phyloP scores from a whole-genome alignment of 148 eudicot species.

The Mesembryanthemum crystallinum region DNA sequence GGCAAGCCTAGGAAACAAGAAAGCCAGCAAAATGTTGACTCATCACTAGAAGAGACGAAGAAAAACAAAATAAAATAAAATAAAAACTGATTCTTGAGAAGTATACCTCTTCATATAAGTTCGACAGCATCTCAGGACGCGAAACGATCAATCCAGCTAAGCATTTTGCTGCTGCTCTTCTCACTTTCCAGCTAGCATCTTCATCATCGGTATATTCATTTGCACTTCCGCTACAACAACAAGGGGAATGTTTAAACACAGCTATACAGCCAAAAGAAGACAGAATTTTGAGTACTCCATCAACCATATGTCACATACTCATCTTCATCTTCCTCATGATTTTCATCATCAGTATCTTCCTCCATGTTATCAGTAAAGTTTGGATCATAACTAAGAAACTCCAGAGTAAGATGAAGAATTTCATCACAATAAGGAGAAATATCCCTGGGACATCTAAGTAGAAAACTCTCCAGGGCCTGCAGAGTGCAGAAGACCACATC shows the following conservation, averaged over 20 bases:
- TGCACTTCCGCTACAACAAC: constrained; percentile 80
- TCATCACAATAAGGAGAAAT: constrained; percentile 67
- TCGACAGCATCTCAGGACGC: constrained; percentile 92
- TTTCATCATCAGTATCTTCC: constrained; percentile 84
- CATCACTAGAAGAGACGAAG: background rate
- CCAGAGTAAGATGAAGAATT: constrained; percentile 79
- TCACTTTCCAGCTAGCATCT: constrained; percentile 98
- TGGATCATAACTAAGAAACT: constrained; percentile 94
- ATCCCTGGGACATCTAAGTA: constrained; percentile 93
- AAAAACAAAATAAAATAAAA: background rate
- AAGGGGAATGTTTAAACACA: constrained; percentile 7
- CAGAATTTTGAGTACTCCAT: background rate
- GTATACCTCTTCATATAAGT: constrained; percentile 74
- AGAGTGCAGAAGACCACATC: constrained; percentile 20
- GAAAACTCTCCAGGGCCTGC: constrained; percentile 94
- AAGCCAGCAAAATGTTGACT: constrained; percentile 9
- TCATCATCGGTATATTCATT: constrained; percentile 97
- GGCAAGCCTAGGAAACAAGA: constrained; percentile 64
- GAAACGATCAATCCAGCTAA: constrained; percentile 87
- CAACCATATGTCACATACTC: constrained; percentile 56
- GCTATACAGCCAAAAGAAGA: background rate
- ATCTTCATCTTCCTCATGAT: constrained; percentile 81
- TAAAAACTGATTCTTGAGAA: background rate
- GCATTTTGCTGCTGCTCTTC: constrained; percentile 99
- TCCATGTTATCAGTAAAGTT: constrained; percentile 98